These are phyloP conservation scores for Proteromonas lacertae DNA, from an alignment of 352 stramenopile genomes.

Conservation along the genomic window DNA sequence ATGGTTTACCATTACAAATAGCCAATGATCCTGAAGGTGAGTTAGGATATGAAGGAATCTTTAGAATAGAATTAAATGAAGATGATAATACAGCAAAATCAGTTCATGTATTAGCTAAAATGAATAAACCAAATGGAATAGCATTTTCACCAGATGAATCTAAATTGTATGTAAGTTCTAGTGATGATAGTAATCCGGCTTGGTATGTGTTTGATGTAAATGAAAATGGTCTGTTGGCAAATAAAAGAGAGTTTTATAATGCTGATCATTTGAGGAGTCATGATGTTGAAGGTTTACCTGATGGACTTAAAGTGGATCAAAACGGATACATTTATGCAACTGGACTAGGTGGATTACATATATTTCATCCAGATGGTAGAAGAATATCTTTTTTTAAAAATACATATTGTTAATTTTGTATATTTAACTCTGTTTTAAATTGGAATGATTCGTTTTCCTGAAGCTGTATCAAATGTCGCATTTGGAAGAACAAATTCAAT, in stretches of 20 bases:
- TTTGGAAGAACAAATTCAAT: too few species aligned
- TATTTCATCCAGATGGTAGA: constrained; percentile 7
- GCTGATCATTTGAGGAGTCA: not conserved
- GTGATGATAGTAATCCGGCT: not conserved
- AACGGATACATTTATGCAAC: constrained; percentile 10
- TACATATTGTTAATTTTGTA: too few species aligned
- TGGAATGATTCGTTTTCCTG: too few species aligned
- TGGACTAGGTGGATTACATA: constrained; percentile 7
- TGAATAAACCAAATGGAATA: constrained; percentile 9
- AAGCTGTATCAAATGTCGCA: too few species aligned
- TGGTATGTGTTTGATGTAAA: constrained; percentile 8
- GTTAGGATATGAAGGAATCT: constrained; percentile 7
- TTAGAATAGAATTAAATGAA: constrained; percentile 4
- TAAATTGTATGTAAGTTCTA: constrained; percentile 10
- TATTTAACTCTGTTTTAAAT: too few species aligned
- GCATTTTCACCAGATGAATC: constrained; percentile 10
- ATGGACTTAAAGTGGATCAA: constrained; percentile 11
- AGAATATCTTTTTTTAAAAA: too few species aligned
- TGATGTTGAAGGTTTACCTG: constrained; percentile 2
- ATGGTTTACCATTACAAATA: constrained; percentile 5
- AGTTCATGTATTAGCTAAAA: constrained; percentile 2
- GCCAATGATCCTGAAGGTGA: constrained; percentile 3
- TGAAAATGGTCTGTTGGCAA: constrained; percentile 2
- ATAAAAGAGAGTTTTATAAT: constrained; percentile 5
- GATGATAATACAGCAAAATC: not conserved